Evolutionary conservation across 306 rosid species (phyloP).

Genomic region (Purshia tridentata): DNA sequence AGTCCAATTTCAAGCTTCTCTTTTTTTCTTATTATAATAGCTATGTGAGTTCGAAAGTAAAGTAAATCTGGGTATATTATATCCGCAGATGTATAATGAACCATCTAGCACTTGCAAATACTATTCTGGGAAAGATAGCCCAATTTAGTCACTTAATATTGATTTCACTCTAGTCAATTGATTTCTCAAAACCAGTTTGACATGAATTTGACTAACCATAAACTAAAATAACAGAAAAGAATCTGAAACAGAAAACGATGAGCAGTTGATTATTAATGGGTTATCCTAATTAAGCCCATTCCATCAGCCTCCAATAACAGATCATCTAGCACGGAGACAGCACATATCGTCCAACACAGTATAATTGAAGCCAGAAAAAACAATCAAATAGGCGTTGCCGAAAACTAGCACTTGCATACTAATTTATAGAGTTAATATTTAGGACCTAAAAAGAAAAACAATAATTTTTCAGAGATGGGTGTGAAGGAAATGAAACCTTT

Average conservation of each 20-base stretch:
- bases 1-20: background rate
- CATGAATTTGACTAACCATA: background rate
- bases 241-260: background rate
- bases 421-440: background rate
- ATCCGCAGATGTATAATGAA: background rate
- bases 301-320: background rate
- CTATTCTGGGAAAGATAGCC: background rate
- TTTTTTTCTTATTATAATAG: background rate
- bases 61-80: background rate
- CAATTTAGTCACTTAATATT: background rate
- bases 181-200: background rate
- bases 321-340: background rate
- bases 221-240: background rate
- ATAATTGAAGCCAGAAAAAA: background rate
- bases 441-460: background rate
- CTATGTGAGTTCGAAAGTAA: background rate
- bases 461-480: background rate
- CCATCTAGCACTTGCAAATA: background rate
- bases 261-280: background rate
- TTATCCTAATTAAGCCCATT: background rate
- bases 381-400: background rate
- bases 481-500: slow-evolving; percentile 41
- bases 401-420: background rate
- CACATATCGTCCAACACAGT: background rate
- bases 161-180: background rate